phyloP scores from a whole-genome alignment of 345 rosid genomes.

The Aquilaria sinensis region DNA sequence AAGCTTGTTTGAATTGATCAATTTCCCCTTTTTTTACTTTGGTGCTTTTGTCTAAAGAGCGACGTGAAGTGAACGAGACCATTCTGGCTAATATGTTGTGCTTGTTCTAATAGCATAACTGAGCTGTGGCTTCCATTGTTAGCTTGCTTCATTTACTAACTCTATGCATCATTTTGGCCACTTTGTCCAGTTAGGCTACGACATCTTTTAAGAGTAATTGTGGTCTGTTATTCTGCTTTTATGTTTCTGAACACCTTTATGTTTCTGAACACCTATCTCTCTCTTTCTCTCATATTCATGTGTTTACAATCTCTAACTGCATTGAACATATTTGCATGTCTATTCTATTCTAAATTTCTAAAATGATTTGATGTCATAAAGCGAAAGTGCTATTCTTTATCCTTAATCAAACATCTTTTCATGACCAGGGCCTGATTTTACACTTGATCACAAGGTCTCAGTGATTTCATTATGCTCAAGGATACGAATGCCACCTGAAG shows the following conservation, averaged over 20 bases:
- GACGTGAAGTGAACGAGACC: neutral
- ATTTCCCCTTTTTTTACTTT: neutral
- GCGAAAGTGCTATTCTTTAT: too few relatives aligned
- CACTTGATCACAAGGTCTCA: conserved; percentile 9
- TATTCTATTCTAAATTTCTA: too few relatives aligned
- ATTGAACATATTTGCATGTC: neutral
- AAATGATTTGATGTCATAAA: too few relatives aligned
- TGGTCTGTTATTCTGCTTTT: too few relatives aligned
- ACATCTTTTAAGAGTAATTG: too few relatives aligned
- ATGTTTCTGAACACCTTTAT: too few relatives aligned
- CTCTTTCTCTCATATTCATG: neutral
- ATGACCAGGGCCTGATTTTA: conserved; percentile 23
- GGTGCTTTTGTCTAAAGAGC: neutral
- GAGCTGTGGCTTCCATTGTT: neutral
- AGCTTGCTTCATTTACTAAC: neutral
- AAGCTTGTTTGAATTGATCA: conserved; percentile 33
- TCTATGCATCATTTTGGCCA: neutral
- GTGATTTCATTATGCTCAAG: conserved; percentile 30
- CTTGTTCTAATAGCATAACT: neutral
- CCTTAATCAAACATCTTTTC: neutral
- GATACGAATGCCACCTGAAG: conserved; percentile 63
- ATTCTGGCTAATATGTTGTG: conserved; percentile 1
- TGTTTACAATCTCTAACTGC: neutral
- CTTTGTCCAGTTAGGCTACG: neutral
- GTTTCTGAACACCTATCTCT: too few relatives aligned